Conservation (phyloP, 306 rosid species). For the Acacia acuminata region DNA sequence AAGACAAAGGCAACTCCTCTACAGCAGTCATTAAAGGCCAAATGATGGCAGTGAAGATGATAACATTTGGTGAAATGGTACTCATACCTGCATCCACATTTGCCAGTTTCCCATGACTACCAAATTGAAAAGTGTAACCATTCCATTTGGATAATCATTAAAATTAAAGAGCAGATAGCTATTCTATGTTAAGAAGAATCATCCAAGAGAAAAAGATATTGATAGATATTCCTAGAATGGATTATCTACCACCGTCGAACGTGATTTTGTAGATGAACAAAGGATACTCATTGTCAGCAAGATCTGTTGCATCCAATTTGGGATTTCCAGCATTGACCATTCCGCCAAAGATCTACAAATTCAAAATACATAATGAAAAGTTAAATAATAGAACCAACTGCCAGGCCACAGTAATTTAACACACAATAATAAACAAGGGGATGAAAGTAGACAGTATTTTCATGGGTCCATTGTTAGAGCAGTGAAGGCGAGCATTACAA, state of each 20-base stretch:
- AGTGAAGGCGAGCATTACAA: slow-evolving; percentile 19
- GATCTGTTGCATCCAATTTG: slow-evolving; percentile 64
- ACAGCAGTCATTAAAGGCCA: slow-evolving; percentile 24
- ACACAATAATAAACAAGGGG: neutral
- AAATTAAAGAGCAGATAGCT: slow-evolving; percentile 92
- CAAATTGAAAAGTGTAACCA: slow-evolving; percentile 98
- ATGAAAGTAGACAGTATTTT: neutral
- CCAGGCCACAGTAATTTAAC: neutral
- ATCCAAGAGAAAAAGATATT: slow-evolving; percentile 21
- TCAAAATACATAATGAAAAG: slow-evolving; percentile 18
- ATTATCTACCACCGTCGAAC: slow-evolving; percentile 17
- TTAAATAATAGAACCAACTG: neutral
- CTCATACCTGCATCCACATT: slow-evolving; percentile 73
- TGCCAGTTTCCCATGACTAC: slow-evolving; percentile 88
- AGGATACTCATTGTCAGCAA: slow-evolving; percentile 91
- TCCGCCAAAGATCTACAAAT: slow-evolving; percentile 82
- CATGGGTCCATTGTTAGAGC: neutral
- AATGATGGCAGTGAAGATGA: slow-evolving; percentile 17
- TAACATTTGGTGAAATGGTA: slow-evolving; percentile 20
- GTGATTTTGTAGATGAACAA: slow-evolving; percentile 28
- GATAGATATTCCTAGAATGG: slow-evolving; percentile 22
- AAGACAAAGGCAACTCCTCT: slow-evolving; percentile 4
- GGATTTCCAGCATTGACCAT: slow-evolving; percentile 83
- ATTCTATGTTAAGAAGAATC: slow-evolving; percentile 64
- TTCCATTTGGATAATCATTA: slow-evolving; percentile 94